A percentile compares a stretch with the other conserved stretches of the same genome.
These are phyloP conservation scores for Veloboletus limbatus DNA, from an alignment of 1,284 basidiomycete species.

Conservation along the genomic window DNA sequence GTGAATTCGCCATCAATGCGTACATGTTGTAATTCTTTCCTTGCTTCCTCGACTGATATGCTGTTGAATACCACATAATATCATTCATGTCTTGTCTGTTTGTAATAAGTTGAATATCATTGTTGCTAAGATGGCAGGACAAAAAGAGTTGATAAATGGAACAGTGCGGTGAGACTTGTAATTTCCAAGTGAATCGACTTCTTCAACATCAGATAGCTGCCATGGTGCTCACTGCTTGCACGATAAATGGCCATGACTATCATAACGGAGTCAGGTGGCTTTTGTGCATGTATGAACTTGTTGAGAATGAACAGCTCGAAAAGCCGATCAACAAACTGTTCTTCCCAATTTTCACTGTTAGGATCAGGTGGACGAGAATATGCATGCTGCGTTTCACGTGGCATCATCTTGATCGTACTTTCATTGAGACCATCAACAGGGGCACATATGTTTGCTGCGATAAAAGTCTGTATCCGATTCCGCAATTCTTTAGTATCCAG, in stretches of 20 bases:
- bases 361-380: slow-evolving; percentile 6
- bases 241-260: neutral
- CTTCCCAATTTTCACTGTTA: neutral
- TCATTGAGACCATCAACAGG: slow-evolving; percentile 11
- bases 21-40: slow-evolving; percentile 14
- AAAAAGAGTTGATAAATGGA: slow-evolving; percentile 28
- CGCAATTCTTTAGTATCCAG: neutral
- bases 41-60: slow-evolving; percentile 34
- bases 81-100: slow-evolving; percentile 27
- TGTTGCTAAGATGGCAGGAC: slow-evolving; percentile 26
- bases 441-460: slow-evolving; percentile 1
- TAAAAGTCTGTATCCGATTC: neutral
- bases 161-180: slow-evolving; percentile 27
- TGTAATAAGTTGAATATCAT: slow-evolving; percentile 31
- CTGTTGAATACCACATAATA: slow-evolving; percentile 26
- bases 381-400: neutral
- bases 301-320: slow-evolving; percentile 1
- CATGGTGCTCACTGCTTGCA: slow-evolving; percentile 11
- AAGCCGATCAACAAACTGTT: neutral
- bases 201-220: neutral
- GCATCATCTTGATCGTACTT: neutral
- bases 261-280: neutral
- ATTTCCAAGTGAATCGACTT: slow-evolving; percentile 12
- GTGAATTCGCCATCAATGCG: slow-evolving; percentile 2
- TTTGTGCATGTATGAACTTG: slow-evolving; percentile 9